Base-by-base conservation (phyloP, 208 protist genomes). In the Wallacemonas sp. region DNA sequence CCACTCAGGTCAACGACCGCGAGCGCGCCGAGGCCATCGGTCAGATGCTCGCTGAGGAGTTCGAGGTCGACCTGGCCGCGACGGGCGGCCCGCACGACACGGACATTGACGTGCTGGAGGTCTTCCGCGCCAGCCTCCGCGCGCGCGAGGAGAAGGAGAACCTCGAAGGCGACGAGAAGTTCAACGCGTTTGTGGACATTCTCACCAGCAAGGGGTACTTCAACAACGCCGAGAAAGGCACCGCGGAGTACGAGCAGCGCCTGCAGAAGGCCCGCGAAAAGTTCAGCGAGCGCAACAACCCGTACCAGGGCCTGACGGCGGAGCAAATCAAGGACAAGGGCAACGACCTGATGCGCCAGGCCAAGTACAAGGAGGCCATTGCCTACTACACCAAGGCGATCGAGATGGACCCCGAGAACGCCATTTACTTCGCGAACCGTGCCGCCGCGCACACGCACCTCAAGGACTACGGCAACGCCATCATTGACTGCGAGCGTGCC, bases 301-400 rank as follows among this genome's bases (percentile, higher is more conserved):
- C 93, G 26, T 97, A 94, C 65, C 84, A 91, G 42, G 90, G 91
- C 26, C 81, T 97, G 63, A 90, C 83, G 0, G 88, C 94, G 12
- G 92, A 97, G 67, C 82, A 98, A 73, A 89, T 96, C 50, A 98
- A 98, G 76, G 89, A 82, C 68, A 96, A 97, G 65, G 94, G 94
- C 54, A 98, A 98, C 67, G 90, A 96, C 48, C 55, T 96, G 28
- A 95, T 98, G 87, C 69, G 76, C 42, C 74, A 92, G 79, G 79
- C 82, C 42, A 95, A 98, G 79, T 96, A 97, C 81, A 93, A 97
- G 79, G 87, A 96, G 67, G 94, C 94, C 32, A 91, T 98, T 62
- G 89, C 83, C 12, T 96, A 82, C 77, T 98, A 98, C 81, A 94
- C 83, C 66, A 97, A 97, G 79, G 89, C 94, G 7, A 97, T 98